These are phyloP conservation scores for Saturnispora serradocipensis DNA, from an alignment of 805 yeast species.

Conservation along the genomic window DNA sequence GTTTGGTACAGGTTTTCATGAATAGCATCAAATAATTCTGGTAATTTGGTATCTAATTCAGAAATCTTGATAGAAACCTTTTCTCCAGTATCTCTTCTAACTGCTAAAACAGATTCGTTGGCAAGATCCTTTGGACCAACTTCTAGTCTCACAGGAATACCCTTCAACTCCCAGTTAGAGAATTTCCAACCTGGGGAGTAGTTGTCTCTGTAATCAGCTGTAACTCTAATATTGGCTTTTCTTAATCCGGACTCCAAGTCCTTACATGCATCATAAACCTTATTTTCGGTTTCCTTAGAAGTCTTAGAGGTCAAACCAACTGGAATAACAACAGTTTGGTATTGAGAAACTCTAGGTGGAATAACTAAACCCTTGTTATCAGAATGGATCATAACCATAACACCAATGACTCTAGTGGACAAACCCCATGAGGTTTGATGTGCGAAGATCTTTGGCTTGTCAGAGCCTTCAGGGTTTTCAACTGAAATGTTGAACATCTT, in stretches of 20 bases:
- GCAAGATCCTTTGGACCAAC: slow-evolving; percentile 94
- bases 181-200: slow-evolving; percentile 99
- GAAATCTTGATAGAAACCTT: slow-evolving; percentile 60
- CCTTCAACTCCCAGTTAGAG: slow-evolving; percentile 94
- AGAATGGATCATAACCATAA: slow-evolving; percentile 97
- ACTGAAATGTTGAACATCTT: slow-evolving; percentile 95
- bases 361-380: slow-evolving; percentile 97
- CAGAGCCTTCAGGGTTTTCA: slow-evolving; percentile 87
- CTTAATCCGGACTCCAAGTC: slow-evolving; percentile 55
- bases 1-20: slow-evolving; percentile 63
- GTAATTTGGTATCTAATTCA: slow-evolving; percentile 56
- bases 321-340: slow-evolving; percentile 87
- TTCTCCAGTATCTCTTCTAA: slow-evolving; percentile 83
- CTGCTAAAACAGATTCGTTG: slow-evolving; percentile 71
- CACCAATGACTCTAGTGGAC: slow-evolving; percentile 97
- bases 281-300: slow-evolving; percentile 60
- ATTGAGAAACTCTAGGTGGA: slow-evolving; percentile 94
- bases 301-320: slow-evolving; percentile 91
- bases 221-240: slow-evolving; percentile 59
- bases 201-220: slow-evolving; percentile 84
- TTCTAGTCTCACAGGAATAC: slow-evolving; percentile 89
- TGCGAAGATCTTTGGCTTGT: slow-evolving; percentile 76
- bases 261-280: slow-evolving; percentile 61
- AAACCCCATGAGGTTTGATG: slow-evolving; percentile 99
- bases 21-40: slow-evolving; percentile 71